Evolutionary conservation across 306 rosid species (phyloP).

Genomic region (Amphicarpaea edgeworthii): DNA sequence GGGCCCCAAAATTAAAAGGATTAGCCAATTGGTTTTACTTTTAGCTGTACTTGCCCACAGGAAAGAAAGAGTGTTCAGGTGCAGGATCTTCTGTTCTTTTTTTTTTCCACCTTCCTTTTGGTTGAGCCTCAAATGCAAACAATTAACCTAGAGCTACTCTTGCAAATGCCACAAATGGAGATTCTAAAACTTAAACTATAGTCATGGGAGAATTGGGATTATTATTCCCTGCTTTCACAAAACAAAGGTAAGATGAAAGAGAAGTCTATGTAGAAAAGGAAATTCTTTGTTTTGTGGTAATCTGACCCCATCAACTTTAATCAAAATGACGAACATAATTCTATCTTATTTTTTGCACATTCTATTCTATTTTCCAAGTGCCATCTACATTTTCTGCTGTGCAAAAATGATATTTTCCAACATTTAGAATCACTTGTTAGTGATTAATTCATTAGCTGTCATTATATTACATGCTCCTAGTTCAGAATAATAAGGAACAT

Average conservation of each 20-base stretch:
- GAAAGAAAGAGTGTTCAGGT: background rate
- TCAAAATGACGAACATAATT: constrained; percentile 1
- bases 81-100: background rate
- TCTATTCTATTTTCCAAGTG: background rate
- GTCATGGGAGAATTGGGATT: too few relatives aligned
- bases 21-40: constrained; percentile 24
- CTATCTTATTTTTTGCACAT: background rate
- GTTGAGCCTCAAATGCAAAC: background rate
- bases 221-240: too few relatives aligned
- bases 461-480: background rate
- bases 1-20: constrained; percentile 25
- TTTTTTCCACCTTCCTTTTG: background rate
- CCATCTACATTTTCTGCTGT: background rate
- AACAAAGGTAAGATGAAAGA: background rate
- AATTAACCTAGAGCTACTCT: background rate
- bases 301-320: background rate
- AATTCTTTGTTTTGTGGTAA: constrained; percentile 1
- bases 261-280: background rate
- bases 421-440: background rate
- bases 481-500: background rate
- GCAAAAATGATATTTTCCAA: background rate
- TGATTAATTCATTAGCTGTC: constrained; percentile 21
- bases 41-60: constrained; percentile 38
- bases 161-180: background rate
- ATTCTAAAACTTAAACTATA: constrained; percentile 2